Conservation (phyloP, 73 alveolate genomes). For the Paramecium octaurelia region DNA sequence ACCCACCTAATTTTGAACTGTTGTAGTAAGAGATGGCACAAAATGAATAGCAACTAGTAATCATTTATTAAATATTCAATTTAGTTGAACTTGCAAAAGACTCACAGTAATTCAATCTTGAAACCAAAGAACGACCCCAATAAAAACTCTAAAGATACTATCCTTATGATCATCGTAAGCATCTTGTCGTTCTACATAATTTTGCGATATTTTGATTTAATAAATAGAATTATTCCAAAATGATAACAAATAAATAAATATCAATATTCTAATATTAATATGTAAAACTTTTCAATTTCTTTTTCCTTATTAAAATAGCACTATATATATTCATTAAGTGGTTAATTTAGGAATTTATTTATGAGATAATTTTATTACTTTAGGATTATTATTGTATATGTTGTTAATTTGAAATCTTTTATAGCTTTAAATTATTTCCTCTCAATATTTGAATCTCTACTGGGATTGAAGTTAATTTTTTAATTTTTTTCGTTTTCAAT, state of each 20-base stretch:
- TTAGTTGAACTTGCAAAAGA: background rate
- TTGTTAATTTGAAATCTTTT: too few relatives aligned
- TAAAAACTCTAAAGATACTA: background rate
- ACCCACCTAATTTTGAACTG: background rate
- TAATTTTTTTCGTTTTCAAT: too few relatives aligned
- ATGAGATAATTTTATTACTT: too few relatives aligned
- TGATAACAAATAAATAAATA: background rate
- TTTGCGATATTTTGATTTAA: background rate
- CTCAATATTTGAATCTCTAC: too few relatives aligned
- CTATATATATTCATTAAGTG: too few relatives aligned
- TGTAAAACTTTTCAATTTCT: too few relatives aligned
- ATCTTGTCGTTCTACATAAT: background rate
- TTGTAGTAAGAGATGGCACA: background rate
- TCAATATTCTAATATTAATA: too few relatives aligned
- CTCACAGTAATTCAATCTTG: background rate
- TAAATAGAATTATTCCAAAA: background rate
- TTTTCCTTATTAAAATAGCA: too few relatives aligned
- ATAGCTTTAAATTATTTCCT: too few relatives aligned
- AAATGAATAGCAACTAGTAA: background rate
- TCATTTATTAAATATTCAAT: background rate
- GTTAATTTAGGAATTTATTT: too few relatives aligned
- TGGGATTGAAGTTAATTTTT: too few relatives aligned
- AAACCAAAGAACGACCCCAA: background rate
- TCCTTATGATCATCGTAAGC: background rate
- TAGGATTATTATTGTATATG: too few relatives aligned